These are phyloP conservation scores for Leucogyrophana mollusca DNA, from an alignment of 768 basidiomycete genomes.

Conservation along the genomic window DNA sequence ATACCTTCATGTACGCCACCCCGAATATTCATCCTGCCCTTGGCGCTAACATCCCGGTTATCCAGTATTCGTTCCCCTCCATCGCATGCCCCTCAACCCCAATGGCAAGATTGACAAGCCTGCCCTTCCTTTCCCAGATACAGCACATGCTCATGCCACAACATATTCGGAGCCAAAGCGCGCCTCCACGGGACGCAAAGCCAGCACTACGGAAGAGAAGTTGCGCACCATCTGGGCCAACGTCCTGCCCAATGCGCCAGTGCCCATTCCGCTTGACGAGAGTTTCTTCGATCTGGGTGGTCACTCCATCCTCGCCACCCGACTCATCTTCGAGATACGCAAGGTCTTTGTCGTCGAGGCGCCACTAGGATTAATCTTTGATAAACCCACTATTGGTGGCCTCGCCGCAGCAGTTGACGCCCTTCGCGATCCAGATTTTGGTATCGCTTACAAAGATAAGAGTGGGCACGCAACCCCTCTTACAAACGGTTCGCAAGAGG, in stretches of 20 bases:
- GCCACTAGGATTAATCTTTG: slow-evolving; percentile 89
- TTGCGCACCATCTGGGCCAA: slow-evolving; percentile 83
- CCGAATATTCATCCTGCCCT: neutral
- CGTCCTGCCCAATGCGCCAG: slow-evolving; percentile 77
- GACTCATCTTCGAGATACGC: slow-evolving; percentile 94
- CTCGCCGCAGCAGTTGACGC: slow-evolving; percentile 76
- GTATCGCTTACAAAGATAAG: slow-evolving; percentile 46
- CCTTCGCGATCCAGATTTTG: slow-evolving; percentile 78
- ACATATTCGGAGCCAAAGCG: slow-evolving; percentile 38
- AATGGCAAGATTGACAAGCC: slow-evolving; percentile 99
- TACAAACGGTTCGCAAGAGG: slow-evolving; percentile 13
- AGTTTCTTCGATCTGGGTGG: slow-evolving; percentile 98
- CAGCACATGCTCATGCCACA: slow-evolving; percentile 56
- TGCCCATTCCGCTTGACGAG: slow-evolving; percentile 82
- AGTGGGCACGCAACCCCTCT: slow-evolving; percentile 16
- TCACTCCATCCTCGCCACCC: slow-evolving; percentile 96
- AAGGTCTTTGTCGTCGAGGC: slow-evolving; percentile 89
- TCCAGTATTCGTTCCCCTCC: slow-evolving; percentile 89
- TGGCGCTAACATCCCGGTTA: neutral
- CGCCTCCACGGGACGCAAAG: slow-evolving; percentile 29
- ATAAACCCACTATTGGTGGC: slow-evolving; percentile 79
- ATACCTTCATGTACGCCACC: slow-evolving; percentile 76
- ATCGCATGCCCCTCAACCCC: slow-evolving; percentile 95
- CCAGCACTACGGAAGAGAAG: slow-evolving; percentile 72
- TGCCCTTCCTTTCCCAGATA: slow-evolving; percentile 97